Percentiles rank a stretch among this genome's conserved stretches.
phyloP scores from a whole-genome alignment of 345 rosid genomes.

The Sonneratia caseolaris region DNA sequence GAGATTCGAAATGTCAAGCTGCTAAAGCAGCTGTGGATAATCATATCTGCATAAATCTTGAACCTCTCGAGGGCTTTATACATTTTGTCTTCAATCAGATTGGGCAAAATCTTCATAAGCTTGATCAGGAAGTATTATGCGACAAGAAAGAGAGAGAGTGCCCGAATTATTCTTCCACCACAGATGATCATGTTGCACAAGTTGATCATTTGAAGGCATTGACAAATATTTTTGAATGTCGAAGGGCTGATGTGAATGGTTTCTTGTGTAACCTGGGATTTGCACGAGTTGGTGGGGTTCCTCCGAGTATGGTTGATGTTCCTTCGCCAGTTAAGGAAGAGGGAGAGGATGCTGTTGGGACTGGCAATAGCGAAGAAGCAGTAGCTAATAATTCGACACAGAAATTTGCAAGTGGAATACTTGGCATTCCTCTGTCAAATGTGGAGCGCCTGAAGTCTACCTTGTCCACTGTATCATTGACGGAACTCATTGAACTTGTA shows the following conservation, averaged over 20 bases:
- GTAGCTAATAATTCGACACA: slow-evolving; percentile 43
- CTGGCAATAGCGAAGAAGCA: slow-evolving; percentile 42
- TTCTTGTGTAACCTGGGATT: slow-evolving; percentile 75
- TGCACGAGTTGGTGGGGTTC: slow-evolving; percentile 86
- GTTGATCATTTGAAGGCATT: slow-evolving; percentile 42
- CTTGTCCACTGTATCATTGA: slow-evolving; percentile 60
- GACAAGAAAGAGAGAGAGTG: slow-evolving; percentile 27
- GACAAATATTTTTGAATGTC: slow-evolving; percentile 65
- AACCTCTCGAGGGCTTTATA: slow-evolving; percentile 43
- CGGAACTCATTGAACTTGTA: slow-evolving; percentile 81
- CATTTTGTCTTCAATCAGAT: slow-evolving; percentile 50
- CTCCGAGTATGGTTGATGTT: slow-evolving; percentile 66
- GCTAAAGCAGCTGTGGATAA: slow-evolving; percentile 12
- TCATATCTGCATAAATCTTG: slow-evolving; percentile 19
- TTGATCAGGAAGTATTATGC: slow-evolving; percentile 44
- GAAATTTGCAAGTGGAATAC: slow-evolving; percentile 61
- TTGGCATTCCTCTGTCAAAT: slow-evolving; percentile 81
- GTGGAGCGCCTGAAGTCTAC: slow-evolving; percentile 88
- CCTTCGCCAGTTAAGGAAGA: slow-evolving; percentile 51
- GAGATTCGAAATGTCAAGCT: slow-evolving; percentile 18
- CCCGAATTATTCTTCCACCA: slow-evolving; percentile 18
- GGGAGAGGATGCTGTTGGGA: slow-evolving; percentile 38
- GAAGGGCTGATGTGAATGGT: slow-evolving; percentile 64
- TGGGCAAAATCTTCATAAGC: slow-evolving; percentile 51
- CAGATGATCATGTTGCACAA: slow-evolving; percentile 15